Evolutionary conservation across 768 basidiomycete species (phyloP).

Genomic region (Rhodotorula toruloides): DNA sequence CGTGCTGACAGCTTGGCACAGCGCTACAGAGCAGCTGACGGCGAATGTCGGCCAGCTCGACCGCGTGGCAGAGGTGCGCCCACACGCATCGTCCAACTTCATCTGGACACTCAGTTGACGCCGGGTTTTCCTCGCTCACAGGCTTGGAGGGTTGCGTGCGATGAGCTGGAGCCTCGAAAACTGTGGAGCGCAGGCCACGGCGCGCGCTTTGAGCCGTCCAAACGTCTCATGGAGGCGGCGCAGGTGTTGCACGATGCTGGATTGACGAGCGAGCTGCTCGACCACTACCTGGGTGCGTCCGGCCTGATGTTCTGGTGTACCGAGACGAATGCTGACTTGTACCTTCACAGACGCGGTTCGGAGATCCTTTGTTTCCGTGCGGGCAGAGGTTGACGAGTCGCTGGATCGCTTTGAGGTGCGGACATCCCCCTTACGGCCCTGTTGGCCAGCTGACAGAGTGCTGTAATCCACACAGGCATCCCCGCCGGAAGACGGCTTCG

Average conservation of each 20-base stretch:
- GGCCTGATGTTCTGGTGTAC: not conserved
- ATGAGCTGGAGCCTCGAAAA: too few species aligned
- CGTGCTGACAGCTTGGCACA: not conserved
- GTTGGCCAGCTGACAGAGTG: not conserved
- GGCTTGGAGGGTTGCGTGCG: too few species aligned
- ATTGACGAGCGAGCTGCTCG: constrained; percentile 20
- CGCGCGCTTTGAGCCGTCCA: not conserved
- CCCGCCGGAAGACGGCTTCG: not conserved
- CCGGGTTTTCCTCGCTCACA: too few species aligned
- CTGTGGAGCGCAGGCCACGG: too few species aligned
- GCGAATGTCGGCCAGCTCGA: too few species aligned
- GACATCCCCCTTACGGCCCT: not conserved
- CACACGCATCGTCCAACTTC: not conserved
- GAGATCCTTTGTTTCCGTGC: constrained; percentile 11
- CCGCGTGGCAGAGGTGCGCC: not conserved
- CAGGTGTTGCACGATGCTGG: not conserved
- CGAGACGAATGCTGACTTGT: not conserved
- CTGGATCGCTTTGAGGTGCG: constrained; percentile 29
- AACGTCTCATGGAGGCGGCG: not conserved
- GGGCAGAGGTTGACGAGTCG: not conserved
- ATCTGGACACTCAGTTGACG: too few species aligned
- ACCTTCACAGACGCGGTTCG: not conserved
- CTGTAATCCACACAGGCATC: not conserved
- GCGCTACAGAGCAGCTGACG: too few species aligned
- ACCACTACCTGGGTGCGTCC: constrained; percentile 22